Percentiles rank a stretch among this genome's conserved stretches.
Conservation (phyloP, 2,329 filamentous ascomycete species). For the Geosmithia flava region DNA sequence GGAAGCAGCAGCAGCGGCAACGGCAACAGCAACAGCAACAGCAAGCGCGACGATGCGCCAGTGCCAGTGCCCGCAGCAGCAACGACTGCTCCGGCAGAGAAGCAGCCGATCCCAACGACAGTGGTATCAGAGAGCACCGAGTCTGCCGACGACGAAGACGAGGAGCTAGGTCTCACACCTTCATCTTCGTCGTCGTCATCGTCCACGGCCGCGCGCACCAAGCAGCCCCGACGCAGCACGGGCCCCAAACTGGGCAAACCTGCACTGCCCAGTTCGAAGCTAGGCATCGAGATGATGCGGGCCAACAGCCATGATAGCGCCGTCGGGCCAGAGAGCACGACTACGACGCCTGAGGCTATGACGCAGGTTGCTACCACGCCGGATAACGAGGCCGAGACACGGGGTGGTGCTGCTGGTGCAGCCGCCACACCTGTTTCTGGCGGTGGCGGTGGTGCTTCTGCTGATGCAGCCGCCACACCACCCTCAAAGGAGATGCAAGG, state of each 20-base stretch:
- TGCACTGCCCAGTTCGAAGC: conserved; percentile 66
- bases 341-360: conserved; percentile 28
- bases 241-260: conserved; percentile 29
- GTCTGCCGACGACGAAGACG: conserved; percentile 89
- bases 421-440: no score
- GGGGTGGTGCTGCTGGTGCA: no score
- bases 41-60: conserved; percentile 49
- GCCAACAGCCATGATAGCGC: conserved; percentile 89
- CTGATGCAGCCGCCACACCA: conserved; percentile 2
- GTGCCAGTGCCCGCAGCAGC: no score
- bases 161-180: conserved; percentile 53
- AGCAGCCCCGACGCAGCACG: conserved; percentile 33
- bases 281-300: conserved; percentile 95
- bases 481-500: conserved; percentile 4
- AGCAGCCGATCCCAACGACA: no score
- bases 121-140: conserved; percentile 63
- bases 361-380: conserved; percentile 39
- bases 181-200: conserved; percentile 7
- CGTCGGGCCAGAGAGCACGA: conserved; percentile 33
- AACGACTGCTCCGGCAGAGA: no score
- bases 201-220: conserved; percentile 12
- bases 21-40: conserved; percentile 15
- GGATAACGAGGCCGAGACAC: conserved; percentile 20
- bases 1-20: conserved; percentile 53
- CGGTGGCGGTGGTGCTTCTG: no score